Evolutionary conservation across 345 rosid species (phyloP).

Genomic region (Pugionium dolabratum): DNA sequence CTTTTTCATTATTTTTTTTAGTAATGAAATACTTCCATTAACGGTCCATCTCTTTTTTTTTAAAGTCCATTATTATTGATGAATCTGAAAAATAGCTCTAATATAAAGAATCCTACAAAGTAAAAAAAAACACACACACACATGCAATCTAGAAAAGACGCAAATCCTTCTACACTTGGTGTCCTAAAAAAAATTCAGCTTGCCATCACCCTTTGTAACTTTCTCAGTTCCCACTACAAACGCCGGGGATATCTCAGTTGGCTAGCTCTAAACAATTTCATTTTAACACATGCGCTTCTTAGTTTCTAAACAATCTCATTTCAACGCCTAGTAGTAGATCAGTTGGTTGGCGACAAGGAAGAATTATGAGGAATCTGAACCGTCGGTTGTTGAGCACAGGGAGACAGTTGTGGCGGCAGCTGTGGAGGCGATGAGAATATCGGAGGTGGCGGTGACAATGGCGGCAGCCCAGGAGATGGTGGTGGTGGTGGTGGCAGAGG

Average conservation of each 20-base stretch:
- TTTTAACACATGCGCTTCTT: conserved; percentile 21
- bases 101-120: too few species aligned
- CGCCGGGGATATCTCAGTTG: too few species aligned
- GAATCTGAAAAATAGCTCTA: too few species aligned
- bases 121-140: neutral
- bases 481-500: conserved; percentile 32
- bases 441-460: conserved; percentile 22
- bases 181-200: conserved; percentile 16
- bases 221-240: neutral
- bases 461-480: conserved; percentile 35
- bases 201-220: neutral
- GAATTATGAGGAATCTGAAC: conserved; percentile 18
- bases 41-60: too few species aligned
- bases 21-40: too few species aligned
- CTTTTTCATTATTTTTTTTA: too few species aligned
- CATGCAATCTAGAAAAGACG: conserved; percentile 15
- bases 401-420: conserved; percentile 29
- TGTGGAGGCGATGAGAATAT: conserved; percentile 32
- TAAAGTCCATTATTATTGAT: too few species aligned
- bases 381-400: conserved; percentile 34
- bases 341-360: conserved; percentile 30
- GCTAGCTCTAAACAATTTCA: conserved; percentile 11
- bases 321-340: conserved; percentile 24
- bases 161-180: conserved; percentile 22
- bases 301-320: conserved; percentile 34